Percentiles rank a stretch among this genome's conserved stretches.
Conservation (phyloP, 2,329 filamentous ascomycete genomes). For the Grosmannia clavigera region DNA sequence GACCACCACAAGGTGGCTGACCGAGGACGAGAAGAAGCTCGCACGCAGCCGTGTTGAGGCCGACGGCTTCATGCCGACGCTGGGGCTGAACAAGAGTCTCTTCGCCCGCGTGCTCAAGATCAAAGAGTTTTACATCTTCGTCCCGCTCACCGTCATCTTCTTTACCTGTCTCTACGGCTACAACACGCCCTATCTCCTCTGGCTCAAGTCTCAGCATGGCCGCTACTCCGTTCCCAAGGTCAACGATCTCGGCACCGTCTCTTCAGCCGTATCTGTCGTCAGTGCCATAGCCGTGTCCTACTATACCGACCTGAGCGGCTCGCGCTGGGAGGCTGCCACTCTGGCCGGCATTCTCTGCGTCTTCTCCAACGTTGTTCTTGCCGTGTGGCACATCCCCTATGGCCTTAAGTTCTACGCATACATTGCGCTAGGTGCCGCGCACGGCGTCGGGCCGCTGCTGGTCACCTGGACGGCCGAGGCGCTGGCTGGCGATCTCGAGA, state of each 20-base stretch:
- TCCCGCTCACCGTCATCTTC: conserved; percentile 29
- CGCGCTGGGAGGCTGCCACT: neutral
- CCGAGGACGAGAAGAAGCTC: conserved; percentile 20
- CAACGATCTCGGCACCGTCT: conserved; percentile 28
- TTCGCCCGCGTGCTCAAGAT: conserved; percentile 29
- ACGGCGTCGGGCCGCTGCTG: neutral
- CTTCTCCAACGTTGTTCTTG: conserved; percentile 31
- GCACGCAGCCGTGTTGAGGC: conserved; percentile 20
- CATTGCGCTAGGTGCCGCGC: neutral
- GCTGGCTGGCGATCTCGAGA: conserved; percentile 12
- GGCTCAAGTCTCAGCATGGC: conserved; percentile 7
- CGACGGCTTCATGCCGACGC: conserved; percentile 20
- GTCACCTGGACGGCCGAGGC: conserved; percentile 13
- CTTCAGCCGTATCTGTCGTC: conserved; percentile 25
- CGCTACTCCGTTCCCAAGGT: conserved; percentile 26
- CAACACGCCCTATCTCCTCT: conserved; percentile 3
- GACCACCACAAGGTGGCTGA: conserved; percentile 24
- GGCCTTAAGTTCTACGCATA: conserved; percentile 24
- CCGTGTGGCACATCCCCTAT: conserved; percentile 35
- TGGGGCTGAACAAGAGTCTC: conserved; percentile 27
- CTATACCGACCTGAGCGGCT: conserved; percentile 19
- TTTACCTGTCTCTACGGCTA: conserved; percentile 14
- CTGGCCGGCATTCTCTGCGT: neutral
- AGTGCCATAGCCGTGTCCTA: conserved; percentile 12
- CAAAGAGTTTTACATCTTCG: conserved; percentile 37